Evolutionary conservation across 768 basidiomycete species (phyloP).

Genomic region (Hemileccinum impolitum): DNA sequence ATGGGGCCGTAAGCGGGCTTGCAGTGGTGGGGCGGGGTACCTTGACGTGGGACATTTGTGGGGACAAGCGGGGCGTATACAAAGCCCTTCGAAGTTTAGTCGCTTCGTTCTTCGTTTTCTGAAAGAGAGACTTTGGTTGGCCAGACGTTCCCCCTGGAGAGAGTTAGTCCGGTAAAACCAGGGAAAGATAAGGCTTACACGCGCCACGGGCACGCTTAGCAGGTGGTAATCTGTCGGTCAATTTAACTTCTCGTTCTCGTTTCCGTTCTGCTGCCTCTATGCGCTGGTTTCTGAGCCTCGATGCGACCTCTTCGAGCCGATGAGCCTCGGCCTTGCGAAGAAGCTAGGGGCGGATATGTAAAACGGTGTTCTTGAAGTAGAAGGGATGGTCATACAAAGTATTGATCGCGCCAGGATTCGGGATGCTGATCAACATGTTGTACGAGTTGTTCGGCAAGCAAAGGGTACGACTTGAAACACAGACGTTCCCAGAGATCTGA

Average conservation of each 20-base stretch:
- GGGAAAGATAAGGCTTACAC: slow-evolving; percentile 41
- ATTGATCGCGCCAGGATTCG: slow-evolving; percentile 66
- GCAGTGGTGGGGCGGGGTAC: slow-evolving; percentile 35
- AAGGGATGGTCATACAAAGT: slow-evolving; percentile 48
- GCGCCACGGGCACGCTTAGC: slow-evolving; percentile 56
- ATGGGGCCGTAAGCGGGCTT: slow-evolving; percentile 34
- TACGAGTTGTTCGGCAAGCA: slow-evolving; percentile 47
- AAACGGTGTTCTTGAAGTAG: background rate
- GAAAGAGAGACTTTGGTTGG: slow-evolving; percentile 67
- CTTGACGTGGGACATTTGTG: slow-evolving; percentile 49
- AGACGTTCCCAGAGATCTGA: slow-evolving; percentile 66
- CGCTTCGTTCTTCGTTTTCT: slow-evolving; percentile 72
- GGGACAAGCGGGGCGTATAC: slow-evolving; percentile 49
- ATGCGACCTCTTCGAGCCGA: slow-evolving; percentile 60
- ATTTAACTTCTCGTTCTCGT: slow-evolving; percentile 72
- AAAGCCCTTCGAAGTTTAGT: slow-evolving; percentile 63
- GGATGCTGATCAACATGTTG: slow-evolving; percentile 42
- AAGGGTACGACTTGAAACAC: slow-evolving; percentile 59
- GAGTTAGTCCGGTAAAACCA: slow-evolving; percentile 10
- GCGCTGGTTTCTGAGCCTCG: slow-evolving; percentile 61
- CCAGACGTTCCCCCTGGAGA: slow-evolving; percentile 36
- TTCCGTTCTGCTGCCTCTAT: slow-evolving; percentile 71
- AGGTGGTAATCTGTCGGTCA: slow-evolving; percentile 67
- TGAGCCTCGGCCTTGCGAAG: slow-evolving; percentile 58
- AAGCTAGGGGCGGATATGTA: slow-evolving; percentile 35